Conservation (phyloP, 306 rosid genomes). For the Pterocarpus santalinus region DNA sequence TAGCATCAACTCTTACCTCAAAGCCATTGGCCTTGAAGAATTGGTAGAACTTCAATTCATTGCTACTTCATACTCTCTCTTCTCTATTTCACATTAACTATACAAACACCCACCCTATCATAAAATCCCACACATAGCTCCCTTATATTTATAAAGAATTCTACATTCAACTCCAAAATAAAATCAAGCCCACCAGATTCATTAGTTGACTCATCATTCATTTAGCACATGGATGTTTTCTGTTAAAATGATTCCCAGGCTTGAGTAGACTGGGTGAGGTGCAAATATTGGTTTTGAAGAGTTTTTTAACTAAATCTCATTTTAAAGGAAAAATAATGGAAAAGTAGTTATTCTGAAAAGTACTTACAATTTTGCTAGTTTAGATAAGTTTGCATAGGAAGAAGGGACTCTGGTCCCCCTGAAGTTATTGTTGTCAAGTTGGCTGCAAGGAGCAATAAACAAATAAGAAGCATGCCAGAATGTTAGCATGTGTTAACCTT, state of each 20-base stretch:
- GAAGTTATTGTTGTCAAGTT: slow-evolving; percentile 62
- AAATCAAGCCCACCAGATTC: neutral
- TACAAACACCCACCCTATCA: no score
- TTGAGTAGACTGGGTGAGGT: no score
- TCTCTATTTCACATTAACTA: no score
- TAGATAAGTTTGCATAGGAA: slow-evolving; percentile 47
- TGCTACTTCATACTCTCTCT: no score
- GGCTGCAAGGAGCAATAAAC: slow-evolving; percentile 48
- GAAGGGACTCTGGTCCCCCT: slow-evolving; percentile 54
- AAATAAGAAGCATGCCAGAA: neutral
- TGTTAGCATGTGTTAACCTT: neutral
- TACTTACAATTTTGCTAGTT: slow-evolving; percentile 57
- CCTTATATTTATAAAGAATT: no score
- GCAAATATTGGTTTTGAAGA: neutral
- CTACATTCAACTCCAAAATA: no score
- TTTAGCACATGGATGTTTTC: no score
- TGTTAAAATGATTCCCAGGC: no score
- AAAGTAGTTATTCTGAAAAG: slow-evolving; percentile 2
- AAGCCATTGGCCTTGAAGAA: no score
- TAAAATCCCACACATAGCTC: no score
- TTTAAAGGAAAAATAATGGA: neutral
- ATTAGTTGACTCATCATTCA: neutral
- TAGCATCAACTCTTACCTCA: no score
- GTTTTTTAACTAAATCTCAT: neutral
- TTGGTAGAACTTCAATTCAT: neutral